phyloP scores from a whole-genome alignment of 192 early-diverging fungal genomes.

The Geranomyces michiganensis region DNA sequence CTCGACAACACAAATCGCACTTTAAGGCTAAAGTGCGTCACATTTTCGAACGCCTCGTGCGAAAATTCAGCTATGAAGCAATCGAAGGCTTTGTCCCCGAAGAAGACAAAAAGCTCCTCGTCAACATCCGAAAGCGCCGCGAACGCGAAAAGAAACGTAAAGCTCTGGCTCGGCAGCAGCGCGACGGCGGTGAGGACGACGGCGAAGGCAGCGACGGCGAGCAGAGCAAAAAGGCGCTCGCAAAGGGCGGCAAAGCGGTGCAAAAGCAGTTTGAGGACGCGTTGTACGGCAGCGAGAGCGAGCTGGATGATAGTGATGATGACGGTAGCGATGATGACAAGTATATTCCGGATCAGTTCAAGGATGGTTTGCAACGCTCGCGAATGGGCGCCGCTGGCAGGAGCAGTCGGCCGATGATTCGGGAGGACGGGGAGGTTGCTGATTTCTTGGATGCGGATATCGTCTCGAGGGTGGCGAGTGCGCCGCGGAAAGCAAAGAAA shows the following conservation, averaged over 20 bases:
- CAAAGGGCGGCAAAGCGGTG: conserved; percentile 21
- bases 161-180: conserved; percentile 47
- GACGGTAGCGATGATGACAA: conserved; percentile 55
- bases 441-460: conserved; percentile 91
- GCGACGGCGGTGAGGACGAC: conserved; percentile 49
- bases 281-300: conserved; percentile 91
- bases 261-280: conserved; percentile 81
- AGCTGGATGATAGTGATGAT: conserved; percentile 74
- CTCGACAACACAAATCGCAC: conserved; percentile 82
- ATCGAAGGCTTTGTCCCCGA: conserved; percentile 82
- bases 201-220: conserved; percentile 42
- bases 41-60: conserved; percentile 87
- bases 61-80: conserved; percentile 80
- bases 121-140: conserved; percentile 90
- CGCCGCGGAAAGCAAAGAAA: conserved; percentile 17
- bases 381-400: conserved; percentile 10
- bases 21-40: conserved; percentile 92
- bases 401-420: conserved; percentile 38
- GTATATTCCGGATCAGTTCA: conserved; percentile 55
- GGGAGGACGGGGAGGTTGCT: conserved; percentile 55
- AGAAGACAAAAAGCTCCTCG: conserved; percentile 82
- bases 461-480: conserved; percentile 57
- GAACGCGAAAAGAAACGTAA: conserved; percentile 82
- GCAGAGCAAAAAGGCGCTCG: conserved; percentile 26
- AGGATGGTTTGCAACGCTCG: conserved; percentile 21